Percentiles rank a stretch among this genome's conserved stretches.
Evolutionary conservation across 768 basidiomycete species (phyloP).

Genomic region (Coprinellus aureogranulatus): DNA sequence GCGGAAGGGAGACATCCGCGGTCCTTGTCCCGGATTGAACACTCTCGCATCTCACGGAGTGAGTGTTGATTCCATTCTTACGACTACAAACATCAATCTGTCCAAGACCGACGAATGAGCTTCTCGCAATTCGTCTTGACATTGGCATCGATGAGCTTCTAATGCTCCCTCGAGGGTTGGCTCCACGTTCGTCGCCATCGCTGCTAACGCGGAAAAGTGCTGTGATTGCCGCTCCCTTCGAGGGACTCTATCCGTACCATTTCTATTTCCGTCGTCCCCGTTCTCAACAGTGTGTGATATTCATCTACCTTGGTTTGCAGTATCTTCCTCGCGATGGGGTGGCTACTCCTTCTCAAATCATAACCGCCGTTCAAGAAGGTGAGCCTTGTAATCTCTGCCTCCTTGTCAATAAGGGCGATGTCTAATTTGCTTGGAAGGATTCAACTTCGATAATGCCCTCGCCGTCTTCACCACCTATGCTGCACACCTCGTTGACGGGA

Average conservation of each 20-base stretch:
- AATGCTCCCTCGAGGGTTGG: too few species aligned
- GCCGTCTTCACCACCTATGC: conserved; percentile 16
- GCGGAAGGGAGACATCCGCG: conserved; percentile 2
- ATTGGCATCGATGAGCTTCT: too few species aligned
- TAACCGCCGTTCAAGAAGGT: conserved; percentile 5
- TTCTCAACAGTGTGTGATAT: too few species aligned
- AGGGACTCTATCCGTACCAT: too few species aligned
- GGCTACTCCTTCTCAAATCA: conserved; percentile 1
- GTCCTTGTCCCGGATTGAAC: conserved; percentile 9
- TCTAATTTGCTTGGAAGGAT: conserved; percentile 8
- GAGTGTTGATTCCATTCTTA: background rate
- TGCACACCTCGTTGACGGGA: conserved; percentile 18
- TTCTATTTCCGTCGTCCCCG: too few species aligned
- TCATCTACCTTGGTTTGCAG: background rate
- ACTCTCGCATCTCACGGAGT: conserved; percentile 10
- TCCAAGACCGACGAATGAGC: too few species aligned
- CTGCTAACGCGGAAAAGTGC: too few species aligned
- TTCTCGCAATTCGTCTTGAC: too few species aligned
- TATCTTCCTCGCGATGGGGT: conserved; percentile 7
- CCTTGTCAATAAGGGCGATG: background rate
- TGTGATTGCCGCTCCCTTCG: too few species aligned
- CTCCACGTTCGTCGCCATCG: too few species aligned
- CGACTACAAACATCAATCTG: too few species aligned
- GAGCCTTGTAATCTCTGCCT: background rate
- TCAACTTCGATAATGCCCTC: conserved; percentile 16